Percentiles rank a stretch among this genome's conserved stretches.
These are phyloP conservation scores for Lophium mytilinum DNA, from an alignment of 495 filamentous ascomycete genomes.

Conservation along the genomic window DNA sequence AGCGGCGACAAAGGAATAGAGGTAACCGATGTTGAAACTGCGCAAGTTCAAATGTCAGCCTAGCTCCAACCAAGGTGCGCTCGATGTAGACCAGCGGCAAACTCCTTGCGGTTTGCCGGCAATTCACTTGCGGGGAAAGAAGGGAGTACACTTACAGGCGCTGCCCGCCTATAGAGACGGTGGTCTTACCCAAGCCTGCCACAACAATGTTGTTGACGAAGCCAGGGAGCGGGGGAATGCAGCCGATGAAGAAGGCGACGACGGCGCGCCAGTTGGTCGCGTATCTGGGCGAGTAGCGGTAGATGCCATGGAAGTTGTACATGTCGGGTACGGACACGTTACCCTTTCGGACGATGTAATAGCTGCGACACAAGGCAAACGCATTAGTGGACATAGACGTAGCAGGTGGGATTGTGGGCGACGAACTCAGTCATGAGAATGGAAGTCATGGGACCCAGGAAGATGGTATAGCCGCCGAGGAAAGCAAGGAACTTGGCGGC, in stretches of 20 bases:
- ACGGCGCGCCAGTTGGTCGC: slow-evolving; percentile 13
- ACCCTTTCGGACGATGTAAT: slow-evolving; percentile 8
- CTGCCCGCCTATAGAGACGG: slow-evolving; percentile 5
- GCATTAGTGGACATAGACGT: not conserved
- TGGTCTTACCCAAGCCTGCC: not conserved
- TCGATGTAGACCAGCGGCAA: not conserved
- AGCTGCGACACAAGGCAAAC: not conserved
- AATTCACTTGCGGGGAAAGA: not conserved
- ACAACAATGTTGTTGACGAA: slow-evolving; percentile 14
- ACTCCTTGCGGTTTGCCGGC: not conserved
- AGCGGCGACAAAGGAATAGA: slow-evolving; percentile 11
- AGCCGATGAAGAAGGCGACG: slow-evolving; percentile 12
- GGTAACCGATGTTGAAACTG: slow-evolving; percentile 20
- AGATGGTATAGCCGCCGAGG: slow-evolving; percentile 15
- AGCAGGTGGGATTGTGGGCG: not conserved
- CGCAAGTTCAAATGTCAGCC: not conserved
- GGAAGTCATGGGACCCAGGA: slow-evolving; percentile 14
- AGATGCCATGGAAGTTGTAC: slow-evolving; percentile 16
- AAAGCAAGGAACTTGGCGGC: slow-evolving; percentile 15
- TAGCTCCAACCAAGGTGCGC: not conserved
- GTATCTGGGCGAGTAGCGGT: slow-evolving; percentile 10
- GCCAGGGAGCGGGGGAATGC: slow-evolving; percentile 11
- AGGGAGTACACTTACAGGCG: slow-evolving; percentile 1
- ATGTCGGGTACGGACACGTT: slow-evolving; percentile 14
- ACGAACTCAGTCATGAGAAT: slow-evolving; percentile 5